Conservation (phyloP, 345 rosid genomes). For the Acer saccharum region DNA sequence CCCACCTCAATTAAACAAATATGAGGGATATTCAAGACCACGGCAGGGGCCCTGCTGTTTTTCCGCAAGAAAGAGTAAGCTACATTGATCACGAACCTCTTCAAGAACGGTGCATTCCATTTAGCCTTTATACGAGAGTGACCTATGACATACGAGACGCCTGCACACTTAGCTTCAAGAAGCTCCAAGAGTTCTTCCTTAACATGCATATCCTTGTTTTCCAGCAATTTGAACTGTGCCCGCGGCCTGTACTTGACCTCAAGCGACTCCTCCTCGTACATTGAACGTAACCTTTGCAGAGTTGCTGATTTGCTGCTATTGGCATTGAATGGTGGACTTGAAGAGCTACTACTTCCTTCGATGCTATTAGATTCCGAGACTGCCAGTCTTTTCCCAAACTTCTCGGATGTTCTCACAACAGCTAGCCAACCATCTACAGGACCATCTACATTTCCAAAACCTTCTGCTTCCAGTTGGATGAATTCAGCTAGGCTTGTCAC, state of each 20-base stretch:
- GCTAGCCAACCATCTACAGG: constrained; percentile 73
- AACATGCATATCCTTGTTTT: constrained; percentile 57
- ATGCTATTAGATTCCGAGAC: constrained; percentile 45
- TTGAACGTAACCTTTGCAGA: constrained; percentile 54
- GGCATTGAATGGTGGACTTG: constrained; percentile 34
- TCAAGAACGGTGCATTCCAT: constrained; percentile 65
- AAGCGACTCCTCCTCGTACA: constrained; percentile 67
- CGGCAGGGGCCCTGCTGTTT: constrained; percentile 81
- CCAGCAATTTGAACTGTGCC: constrained; percentile 59
- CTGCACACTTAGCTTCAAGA: constrained; percentile 77
- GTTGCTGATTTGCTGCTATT: constrained; percentile 69
- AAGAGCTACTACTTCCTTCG: constrained; percentile 46
- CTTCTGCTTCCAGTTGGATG: constrained; percentile 91
- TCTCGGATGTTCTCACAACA: constrained; percentile 76
- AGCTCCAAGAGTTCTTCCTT: constrained; percentile 80
- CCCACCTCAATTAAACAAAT: constrained; percentile 90
- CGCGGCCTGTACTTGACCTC: constrained; percentile 43
- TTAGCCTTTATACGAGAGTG: constrained; percentile 73
- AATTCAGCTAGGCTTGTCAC: constrained; percentile 89
- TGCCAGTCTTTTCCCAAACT: constrained; percentile 66
- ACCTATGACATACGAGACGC: constrained; percentile 77
- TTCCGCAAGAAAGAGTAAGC: constrained; percentile 82
- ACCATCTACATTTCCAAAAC: constrained; percentile 48
- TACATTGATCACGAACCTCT: constrained; percentile 67
- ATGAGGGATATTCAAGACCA: constrained; percentile 79